Evolutionary conservation across 345 rosid genomes (phyloP), one percentile per base, ranked within the genome.

Genomic region (Syzygium jambos): DNA sequence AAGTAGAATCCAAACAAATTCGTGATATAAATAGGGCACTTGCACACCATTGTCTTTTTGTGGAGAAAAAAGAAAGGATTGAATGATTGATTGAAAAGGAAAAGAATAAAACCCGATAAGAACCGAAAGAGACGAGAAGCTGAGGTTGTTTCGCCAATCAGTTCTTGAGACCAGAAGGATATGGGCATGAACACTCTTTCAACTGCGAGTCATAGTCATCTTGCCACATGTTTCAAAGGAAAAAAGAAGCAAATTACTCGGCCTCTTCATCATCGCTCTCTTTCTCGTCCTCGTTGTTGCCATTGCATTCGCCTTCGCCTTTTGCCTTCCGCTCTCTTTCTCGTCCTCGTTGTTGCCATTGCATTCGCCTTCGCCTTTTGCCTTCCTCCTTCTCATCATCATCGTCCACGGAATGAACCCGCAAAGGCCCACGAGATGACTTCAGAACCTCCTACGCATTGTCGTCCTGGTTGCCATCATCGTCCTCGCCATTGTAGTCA

Each of bases 401-500:
- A 2, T 82, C 29, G 52, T 46, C 85, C 9, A 82, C 14, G 4
- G 19, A 82, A 41, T 82, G 29, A 51, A 82, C 85, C 6, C 8
- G 54, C 2, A 17, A 80, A 49, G 85, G 54, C 85, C 85, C 17
- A 17, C 9, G 29, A n/a, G 54, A 82, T 16, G n/a, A n/a, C 85
- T 91, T 93, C 27, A 43, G 92, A 46, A 88, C 90, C 1, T 84
- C 85, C 0, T 86, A 85, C 15, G 78, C 90, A 1, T 85, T 89
- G 9, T 85, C 89, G 21, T 89, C 91, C 12, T 73, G 87, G 11
- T 87, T 89, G 4, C n/a, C n/a, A n/a, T 86, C 92, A 16, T 89
- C 90, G 5, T 88, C 92, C 51, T 41, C 84, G 9, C 51, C 25
- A 16, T 34, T 15, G 27, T 80, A 46, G 7, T 29, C 27, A 27